Evolutionary conservation across 768 basidiomycete species (phyloP).

Genomic region (Mycena albidolilacea): DNA sequence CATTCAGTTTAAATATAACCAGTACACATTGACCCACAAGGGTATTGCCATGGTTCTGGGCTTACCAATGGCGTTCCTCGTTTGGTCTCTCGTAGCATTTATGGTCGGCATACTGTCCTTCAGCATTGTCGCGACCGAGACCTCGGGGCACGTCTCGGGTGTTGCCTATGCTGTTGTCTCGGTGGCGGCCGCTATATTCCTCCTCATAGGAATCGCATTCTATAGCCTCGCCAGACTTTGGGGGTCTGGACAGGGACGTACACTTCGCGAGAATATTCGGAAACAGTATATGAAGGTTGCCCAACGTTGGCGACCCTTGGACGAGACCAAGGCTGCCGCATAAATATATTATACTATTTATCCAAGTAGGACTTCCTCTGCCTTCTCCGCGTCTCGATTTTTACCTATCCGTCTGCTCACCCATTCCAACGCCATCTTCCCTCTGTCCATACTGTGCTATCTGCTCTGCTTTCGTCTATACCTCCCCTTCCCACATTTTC

Average conservation of each 20-base stretch:
- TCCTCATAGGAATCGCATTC: slow-evolving; percentile 5
- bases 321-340: background rate
- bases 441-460: too few relatives aligned
- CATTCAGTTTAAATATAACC: slow-evolving; percentile 20
- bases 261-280: background rate
- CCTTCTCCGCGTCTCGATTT: too few relatives aligned
- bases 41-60: slow-evolving; percentile 20
- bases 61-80: slow-evolving; percentile 30
- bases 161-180: slow-evolving; percentile 23
- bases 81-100: slow-evolving; percentile 23
- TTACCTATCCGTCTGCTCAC: too few relatives aligned
- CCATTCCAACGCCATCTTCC: too few relatives aligned
- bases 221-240: slow-evolving; percentile 25
- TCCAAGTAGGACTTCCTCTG: too few relatives aligned
- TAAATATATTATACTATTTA: background rate
- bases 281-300: background rate
- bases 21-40: slow-evolving; percentile 25
- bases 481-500: too few relatives aligned
- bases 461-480: too few relatives aligned
- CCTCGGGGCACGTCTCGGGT: background rate
- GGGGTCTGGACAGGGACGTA: slow-evolving; percentile 3
- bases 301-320: slow-evolving; percentile 2
- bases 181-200: slow-evolving; percentile 11
- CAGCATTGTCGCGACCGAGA: slow-evolving; percentile 25
- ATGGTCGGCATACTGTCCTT: slow-evolving; percentile 26